phyloP scores from a whole-genome alignment of 495 filamentous ascomycete species.

The Talaromyces liani region DNA sequence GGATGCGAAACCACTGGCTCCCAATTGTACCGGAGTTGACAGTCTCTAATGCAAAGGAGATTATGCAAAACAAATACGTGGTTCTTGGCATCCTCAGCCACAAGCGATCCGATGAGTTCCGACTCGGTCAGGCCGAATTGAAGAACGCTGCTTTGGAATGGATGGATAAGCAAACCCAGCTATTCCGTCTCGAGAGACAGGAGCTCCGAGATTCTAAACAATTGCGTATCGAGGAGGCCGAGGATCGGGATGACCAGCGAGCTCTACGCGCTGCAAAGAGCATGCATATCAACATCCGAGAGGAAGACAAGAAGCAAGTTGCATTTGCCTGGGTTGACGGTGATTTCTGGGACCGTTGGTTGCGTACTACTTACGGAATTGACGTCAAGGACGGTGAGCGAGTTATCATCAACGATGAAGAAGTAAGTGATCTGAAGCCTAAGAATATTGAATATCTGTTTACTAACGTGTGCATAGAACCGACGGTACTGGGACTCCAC shows the following conservation, averaged over 20 bases:
- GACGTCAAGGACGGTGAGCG: constrained; percentile 78
- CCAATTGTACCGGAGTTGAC: constrained; percentile 96
- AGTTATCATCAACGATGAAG: constrained; percentile 95
- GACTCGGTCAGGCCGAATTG: constrained; percentile 73
- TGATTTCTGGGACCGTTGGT: constrained; percentile 95
- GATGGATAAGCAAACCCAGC: constrained; percentile 90
- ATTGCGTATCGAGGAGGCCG: constrained; percentile 88
- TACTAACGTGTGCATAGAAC: constrained; percentile 44
- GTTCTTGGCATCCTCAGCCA: constrained; percentile 85
- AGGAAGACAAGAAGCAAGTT: constrained; percentile 79
- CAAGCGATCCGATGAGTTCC: constrained; percentile 71
- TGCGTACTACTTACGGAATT: constrained; percentile 87
- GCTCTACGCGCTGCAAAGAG: constrained; percentile 83
- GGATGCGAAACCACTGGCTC: constrained; percentile 96
- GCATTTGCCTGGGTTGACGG: constrained; percentile 98
- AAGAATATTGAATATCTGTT: background rate
- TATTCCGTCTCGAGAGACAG: constrained; percentile 85
- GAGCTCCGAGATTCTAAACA: constrained; percentile 92
- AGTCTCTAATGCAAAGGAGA: constrained; percentile 80
- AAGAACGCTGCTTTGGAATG: constrained; percentile 94
- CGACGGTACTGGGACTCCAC: constrained; percentile 93
- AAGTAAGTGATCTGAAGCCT: constrained; percentile 53
- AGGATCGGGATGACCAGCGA: constrained; percentile 85
- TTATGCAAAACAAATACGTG: constrained; percentile 89
- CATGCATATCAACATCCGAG: constrained; percentile 82